Evolutionary conservation across 1,284 basidiomycete species (phyloP).

Genomic region (Moesziomyces globuligerus): DNA sequence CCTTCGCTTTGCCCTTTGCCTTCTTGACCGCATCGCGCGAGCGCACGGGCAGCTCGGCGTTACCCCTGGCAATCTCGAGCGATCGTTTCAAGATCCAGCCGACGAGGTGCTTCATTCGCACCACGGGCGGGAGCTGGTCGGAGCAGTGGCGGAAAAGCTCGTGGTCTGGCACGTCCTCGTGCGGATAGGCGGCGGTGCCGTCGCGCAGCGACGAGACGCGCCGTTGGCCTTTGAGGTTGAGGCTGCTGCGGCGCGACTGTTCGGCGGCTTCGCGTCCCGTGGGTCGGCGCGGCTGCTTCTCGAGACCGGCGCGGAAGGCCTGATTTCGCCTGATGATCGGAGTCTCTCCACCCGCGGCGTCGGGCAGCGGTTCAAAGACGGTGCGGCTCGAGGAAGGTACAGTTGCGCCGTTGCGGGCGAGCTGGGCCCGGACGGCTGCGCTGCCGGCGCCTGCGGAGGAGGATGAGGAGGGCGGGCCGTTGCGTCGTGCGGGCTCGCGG

Average conservation of each 20-base stretch:
- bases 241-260: constrained; percentile 48
- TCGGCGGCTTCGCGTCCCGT: constrained; percentile 29
- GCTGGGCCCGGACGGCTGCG: constrained; percentile 2
- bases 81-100: constrained; percentile 58
- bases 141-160: constrained; percentile 58
- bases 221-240: constrained; percentile 56
- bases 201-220: constrained; percentile 56
- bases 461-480: constrained; percentile 12
- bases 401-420: constrained; percentile 20
- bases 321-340: constrained; percentile 50
- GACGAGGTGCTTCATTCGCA: constrained; percentile 57
- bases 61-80: constrained; percentile 45
- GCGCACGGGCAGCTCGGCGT: constrained; percentile 25
- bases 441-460: constrained; percentile 10
- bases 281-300: constrained; percentile 37
- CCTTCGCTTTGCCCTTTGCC: constrained; percentile 32
- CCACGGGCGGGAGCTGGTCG: constrained; percentile 55
- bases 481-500: constrained; percentile 24
- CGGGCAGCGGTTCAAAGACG: constrained; percentile 45
- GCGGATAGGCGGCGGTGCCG: constrained; percentile 55
- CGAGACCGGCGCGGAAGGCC: constrained; percentile 45
- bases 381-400: constrained; percentile 25
- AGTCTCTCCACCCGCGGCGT: constrained; percentile 45
- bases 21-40: constrained; percentile 27
- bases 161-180: constrained; percentile 58